Conservation (phyloP, 331 rosid genomes). For the Cydonia oblonga region DNA sequence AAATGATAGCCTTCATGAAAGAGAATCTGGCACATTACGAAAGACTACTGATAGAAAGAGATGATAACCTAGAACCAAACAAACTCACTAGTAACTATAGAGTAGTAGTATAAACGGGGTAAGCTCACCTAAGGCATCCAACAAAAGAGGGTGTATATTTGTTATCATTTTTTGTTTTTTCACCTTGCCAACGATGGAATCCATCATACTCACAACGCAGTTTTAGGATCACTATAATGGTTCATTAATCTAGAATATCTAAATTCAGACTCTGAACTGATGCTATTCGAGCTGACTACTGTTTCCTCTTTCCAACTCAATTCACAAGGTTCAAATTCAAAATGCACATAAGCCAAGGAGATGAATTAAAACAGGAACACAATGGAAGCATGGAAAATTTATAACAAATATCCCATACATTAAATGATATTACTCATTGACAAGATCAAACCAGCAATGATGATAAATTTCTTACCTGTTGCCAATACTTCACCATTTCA, state of each 20-base stretch:
- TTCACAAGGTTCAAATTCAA: not conserved
- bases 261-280: not conserved
- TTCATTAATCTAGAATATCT: not conserved
- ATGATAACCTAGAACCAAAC: too few relatives aligned
- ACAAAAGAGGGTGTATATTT: not conserved
- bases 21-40: too few relatives aligned
- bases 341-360: not conserved
- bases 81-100: too few relatives aligned
- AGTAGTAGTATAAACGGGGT: too few relatives aligned
- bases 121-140: too few relatives aligned
- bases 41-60: too few relatives aligned
- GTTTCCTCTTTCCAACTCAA: not conserved
- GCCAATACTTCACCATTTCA: constrained; percentile 98
- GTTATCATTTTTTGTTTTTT: not conserved
- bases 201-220: not conserved
- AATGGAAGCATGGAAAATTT: not conserved
- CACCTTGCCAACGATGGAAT: not conserved
- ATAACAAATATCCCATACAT: not conserved
- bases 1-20: too few relatives aligned
- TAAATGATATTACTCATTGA: not conserved
- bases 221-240: not conserved
- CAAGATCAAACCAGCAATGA: not conserved
- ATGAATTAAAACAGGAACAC: not conserved
- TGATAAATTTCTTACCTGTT: constrained; percentile 53
- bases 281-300: not conserved